phyloP scores from a whole-genome alignment of 176 grass and related monocot genomes.

The Hsuehochloa calcarea region DNA sequence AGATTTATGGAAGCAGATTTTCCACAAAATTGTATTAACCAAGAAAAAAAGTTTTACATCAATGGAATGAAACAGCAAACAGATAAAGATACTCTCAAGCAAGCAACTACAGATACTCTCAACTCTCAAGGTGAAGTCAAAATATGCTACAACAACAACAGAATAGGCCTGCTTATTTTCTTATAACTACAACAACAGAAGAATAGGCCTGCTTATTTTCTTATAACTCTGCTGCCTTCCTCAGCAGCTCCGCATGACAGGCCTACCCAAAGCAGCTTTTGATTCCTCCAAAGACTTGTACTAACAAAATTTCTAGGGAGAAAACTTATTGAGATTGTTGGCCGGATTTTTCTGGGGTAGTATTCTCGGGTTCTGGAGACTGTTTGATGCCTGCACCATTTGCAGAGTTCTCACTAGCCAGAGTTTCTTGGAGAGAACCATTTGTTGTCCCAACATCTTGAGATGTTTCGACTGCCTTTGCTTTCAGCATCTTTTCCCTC shows the following conservation, averaged over 20 bases:
- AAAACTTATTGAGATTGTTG: slow-evolving; percentile 45
- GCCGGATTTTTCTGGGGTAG: slow-evolving; percentile 49
- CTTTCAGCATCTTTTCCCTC: slow-evolving; percentile 64
- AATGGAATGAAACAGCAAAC: slow-evolving; percentile 39
- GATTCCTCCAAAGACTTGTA: slow-evolving; percentile 15
- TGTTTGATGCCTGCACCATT: slow-evolving; percentile 39
- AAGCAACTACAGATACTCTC: background rate
- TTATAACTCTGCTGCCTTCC: slow-evolving; percentile 12
- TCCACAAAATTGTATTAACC: slow-evolving; percentile 32
- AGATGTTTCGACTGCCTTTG: slow-evolving; percentile 42
- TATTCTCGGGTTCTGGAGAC: slow-evolving; percentile 49
- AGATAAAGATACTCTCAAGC: slow-evolving; percentile 25
- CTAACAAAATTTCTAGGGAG: slow-evolving; percentile 36
- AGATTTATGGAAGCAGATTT: background rate
- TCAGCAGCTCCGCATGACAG: background rate
- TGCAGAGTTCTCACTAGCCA: slow-evolving; percentile 32
- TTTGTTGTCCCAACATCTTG: slow-evolving; percentile 39
- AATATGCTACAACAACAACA: slow-evolving; percentile 57
- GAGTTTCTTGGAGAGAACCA: slow-evolving; percentile 48
- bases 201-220: slow-evolving; percentile 46
- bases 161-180: slow-evolving; percentile 47
- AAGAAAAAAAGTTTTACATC: slow-evolving; percentile 27
- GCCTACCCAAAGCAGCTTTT: slow-evolving; percentile 34
- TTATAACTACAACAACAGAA: slow-evolving; percentile 46
- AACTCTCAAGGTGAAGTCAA: background rate